Conservation (phyloP, 2,329 filamentous ascomycete genomes). For the Fusarium siculi region DNA sequence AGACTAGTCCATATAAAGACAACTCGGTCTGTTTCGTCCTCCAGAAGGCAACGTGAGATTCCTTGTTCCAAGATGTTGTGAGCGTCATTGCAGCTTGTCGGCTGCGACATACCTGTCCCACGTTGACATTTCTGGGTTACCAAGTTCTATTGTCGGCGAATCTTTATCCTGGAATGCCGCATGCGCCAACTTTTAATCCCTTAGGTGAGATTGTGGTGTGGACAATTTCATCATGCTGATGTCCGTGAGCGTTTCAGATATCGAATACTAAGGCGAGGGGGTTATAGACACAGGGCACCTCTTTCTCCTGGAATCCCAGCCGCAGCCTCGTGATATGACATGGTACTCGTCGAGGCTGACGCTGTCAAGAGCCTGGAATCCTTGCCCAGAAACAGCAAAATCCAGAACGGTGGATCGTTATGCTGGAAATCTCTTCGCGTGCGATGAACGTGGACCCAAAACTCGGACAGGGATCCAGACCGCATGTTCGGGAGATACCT, state of each 20-base stretch:
- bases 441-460: conserved; percentile 28
- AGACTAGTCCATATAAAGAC: conserved; percentile 32
- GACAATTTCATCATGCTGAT: conserved; percentile 18
- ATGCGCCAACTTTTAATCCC: conserved; percentile 21
- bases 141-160: conserved; percentile 20
- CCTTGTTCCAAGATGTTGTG: conserved; percentile 22
- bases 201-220: neutral
- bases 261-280: conserved; percentile 27
- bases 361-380: conserved; percentile 13
- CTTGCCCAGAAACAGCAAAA: conserved; percentile 36
- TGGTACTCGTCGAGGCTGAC: conserved; percentile 25
- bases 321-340: conserved; percentile 38
- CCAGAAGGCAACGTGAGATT: conserved; percentile 17
- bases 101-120: conserved; percentile 37
- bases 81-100: conserved; percentile 32
- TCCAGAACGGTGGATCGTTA: conserved; percentile 40
- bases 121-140: conserved; percentile 28
- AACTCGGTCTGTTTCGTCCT: conserved; percentile 14
- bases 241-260: conserved; percentile 28
- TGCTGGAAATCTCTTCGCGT: conserved; percentile 39
- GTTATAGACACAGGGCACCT: conserved; percentile 11
- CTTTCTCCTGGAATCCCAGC: conserved; percentile 16
- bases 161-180: conserved; percentile 9
- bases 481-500: conserved; percentile 36
- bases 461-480: conserved; percentile 42